These are phyloP conservation scores for Boletus coccyginus DNA, from an alignment of 768 basidiomycete genomes.

Conservation along the genomic window DNA sequence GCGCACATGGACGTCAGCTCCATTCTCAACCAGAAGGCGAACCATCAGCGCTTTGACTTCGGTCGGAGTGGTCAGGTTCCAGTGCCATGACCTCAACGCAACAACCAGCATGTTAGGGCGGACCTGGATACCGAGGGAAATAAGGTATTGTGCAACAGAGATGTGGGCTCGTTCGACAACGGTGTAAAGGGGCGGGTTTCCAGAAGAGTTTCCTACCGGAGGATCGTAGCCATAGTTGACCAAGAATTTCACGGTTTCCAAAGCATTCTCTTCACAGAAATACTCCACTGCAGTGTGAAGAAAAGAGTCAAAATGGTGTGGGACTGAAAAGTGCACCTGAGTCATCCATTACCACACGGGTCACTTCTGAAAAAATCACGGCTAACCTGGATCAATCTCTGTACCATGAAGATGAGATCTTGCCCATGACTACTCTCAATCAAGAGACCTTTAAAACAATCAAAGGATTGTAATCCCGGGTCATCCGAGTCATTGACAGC, in stretches of 20 bases:
- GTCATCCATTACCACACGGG: neutral
- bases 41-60: neutral
- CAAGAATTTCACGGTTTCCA: neutral
- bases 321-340: neutral
- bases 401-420: neutral
- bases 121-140: neutral
- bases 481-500: neutral
- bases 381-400: neutral
- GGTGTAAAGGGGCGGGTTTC: neutral
- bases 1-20: neutral
- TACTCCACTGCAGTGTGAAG: neutral
- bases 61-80: neutral
- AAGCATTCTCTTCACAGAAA: neutral
- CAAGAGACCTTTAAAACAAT: neutral
- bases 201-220: neutral
- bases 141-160: neutral
- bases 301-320: neutral
- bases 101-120: neutral
- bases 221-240: neutral
- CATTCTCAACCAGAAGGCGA: neutral
- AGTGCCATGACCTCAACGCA: neutral
- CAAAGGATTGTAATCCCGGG: neutral
- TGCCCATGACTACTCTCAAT: neutral
- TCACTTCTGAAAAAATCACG: neutral
- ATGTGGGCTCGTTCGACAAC: neutral